Evolutionary conservation across 768 basidiomycete genomes (phyloP).

Genomic region (Cystofilobasidium bisporidii): DNA sequence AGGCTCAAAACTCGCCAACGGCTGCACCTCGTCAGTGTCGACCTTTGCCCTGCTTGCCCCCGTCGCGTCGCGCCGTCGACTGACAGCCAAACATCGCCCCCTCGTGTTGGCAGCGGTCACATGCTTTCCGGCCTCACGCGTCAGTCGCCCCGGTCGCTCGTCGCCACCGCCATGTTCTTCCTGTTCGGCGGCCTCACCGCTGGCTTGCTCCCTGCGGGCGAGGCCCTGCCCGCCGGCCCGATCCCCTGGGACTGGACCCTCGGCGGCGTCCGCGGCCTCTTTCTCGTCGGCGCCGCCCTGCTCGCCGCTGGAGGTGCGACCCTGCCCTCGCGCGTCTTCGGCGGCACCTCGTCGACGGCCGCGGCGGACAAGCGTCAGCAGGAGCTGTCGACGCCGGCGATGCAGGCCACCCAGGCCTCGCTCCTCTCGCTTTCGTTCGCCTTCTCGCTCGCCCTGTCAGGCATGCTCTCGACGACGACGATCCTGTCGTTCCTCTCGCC

Average conservation of each 20-base stretch:
- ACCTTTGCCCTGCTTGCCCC: not conserved
- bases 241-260: not conserved
- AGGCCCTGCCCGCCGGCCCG: not conserved
- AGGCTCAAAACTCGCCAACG: conserved; percentile 10
- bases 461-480: conserved; percentile 39
- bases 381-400: not conserved
- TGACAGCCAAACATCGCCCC: too few species aligned
- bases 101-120: conserved; percentile 37
- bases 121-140: conserved; percentile 41
- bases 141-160: conserved; percentile 38
- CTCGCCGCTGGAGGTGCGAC: not conserved
- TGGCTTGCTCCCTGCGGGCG: conserved; percentile 13
- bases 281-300: not conserved
- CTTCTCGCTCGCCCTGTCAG: conserved; percentile 38
- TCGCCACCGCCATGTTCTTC: conserved; percentile 38
- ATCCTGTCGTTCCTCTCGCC: conserved; percentile 38
- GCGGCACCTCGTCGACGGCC: too few species aligned
- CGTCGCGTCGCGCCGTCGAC: too few species aligned
- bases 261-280: not conserved
- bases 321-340: not conserved
- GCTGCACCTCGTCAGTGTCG: not conserved
- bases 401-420: conserved; percentile 36
- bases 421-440: conserved; percentile 36
- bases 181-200: conserved; percentile 34
- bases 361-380: not conserved